Conservation (phyloP, 495 filamentous ascomycete genomes). For the Haplographium delicatum region DNA sequence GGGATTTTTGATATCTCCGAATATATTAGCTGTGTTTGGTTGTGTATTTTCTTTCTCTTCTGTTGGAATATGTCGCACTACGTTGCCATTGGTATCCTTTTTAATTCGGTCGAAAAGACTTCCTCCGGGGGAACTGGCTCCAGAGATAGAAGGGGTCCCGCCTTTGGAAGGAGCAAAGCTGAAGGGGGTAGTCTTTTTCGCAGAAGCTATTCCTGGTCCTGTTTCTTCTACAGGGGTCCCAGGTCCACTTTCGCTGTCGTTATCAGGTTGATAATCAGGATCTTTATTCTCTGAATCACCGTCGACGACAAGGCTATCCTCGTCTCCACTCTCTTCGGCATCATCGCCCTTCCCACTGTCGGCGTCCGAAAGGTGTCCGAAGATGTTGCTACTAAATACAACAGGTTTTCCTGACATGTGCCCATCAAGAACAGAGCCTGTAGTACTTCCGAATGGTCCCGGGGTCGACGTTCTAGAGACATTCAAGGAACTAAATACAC, state of each 20-base stretch:
- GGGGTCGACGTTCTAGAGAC: constrained; percentile 24
- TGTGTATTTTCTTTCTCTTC: constrained; percentile 28
- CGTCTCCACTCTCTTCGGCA: constrained; percentile 23
- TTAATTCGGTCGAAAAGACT: constrained; percentile 49
- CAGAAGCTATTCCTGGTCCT: constrained; percentile 18
- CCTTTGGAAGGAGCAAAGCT: constrained; percentile 17
- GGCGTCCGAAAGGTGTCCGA: constrained; percentile 40
- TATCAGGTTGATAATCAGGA: constrained; percentile 25
- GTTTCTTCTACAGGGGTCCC: constrained; percentile 24
- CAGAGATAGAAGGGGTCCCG: not conserved
- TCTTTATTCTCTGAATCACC: constrained; percentile 22
- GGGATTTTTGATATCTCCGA: constrained; percentile 25
- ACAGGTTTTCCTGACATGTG: constrained; percentile 9
- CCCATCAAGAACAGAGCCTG: constrained; percentile 23
- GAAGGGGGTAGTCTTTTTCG: constrained; percentile 23
- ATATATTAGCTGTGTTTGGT: constrained; percentile 20
- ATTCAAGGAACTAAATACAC: constrained; percentile 18
- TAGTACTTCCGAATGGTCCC: constrained; percentile 28
- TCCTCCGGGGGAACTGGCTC: constrained; percentile 12
- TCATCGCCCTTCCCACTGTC: constrained; percentile 25
- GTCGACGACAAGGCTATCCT: constrained; percentile 25
- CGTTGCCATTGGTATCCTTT: constrained; percentile 35
- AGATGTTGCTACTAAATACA: constrained; percentile 39
- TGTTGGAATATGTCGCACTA: constrained; percentile 25
- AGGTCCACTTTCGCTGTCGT: constrained; percentile 28